Base-by-base conservation (phyloP, 2,329 filamentous ascomycete genomes). In the Aspergillus eucalypticola region DNA sequence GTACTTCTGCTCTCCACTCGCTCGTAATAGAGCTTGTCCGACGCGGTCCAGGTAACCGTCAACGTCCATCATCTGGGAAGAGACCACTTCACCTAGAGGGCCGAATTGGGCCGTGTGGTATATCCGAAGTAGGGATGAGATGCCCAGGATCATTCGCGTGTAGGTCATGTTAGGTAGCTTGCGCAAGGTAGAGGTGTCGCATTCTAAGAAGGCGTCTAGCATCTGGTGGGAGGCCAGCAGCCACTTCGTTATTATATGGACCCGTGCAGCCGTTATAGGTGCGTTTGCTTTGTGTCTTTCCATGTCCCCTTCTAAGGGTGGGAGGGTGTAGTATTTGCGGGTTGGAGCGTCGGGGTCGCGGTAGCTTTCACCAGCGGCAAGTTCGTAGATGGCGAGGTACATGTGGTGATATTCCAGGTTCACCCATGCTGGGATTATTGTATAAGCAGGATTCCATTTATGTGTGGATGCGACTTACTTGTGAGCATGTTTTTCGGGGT, bases 361-460 rank as follows among this genome's bases (percentile, higher is more conserved):
- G 27, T 54, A 54, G n/a, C 52, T 39, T 66, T 74, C 71, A 25
- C 73, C 73, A 48, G 72, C 67, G 38, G 69, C 73, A 17, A 74
- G 61, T 59, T 75, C 73, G 52, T 75, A 75, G 59, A 75, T 66
- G 10, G 71, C 66, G n/a, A 75, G 66, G 48, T 66, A 64, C 11
- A 68, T 66, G 51, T 68, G 70, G 48, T 72, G 71, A 32, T 73
- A 54, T 46, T 54, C 52, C 8, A 54, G 52, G 17, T 15, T 35
- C 52, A 54, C 35, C 52, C 52, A 54, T 19, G 23, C 52, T 54
- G n/a, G 7, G 17, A 46, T 2, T 10, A 13, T 15, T 2, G 10
- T 8, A 54, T 44, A 15, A 19, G 52, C 3, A 17, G 8, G 17
- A 3, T 10, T 41, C 19, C 10, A 27, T 5, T 1, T n/a, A 19